Percentiles rank a stretch among this genome's conserved stretches.
Conservation (phyloP, 306 rosid genomes). For the Castanea crenata region DNA sequence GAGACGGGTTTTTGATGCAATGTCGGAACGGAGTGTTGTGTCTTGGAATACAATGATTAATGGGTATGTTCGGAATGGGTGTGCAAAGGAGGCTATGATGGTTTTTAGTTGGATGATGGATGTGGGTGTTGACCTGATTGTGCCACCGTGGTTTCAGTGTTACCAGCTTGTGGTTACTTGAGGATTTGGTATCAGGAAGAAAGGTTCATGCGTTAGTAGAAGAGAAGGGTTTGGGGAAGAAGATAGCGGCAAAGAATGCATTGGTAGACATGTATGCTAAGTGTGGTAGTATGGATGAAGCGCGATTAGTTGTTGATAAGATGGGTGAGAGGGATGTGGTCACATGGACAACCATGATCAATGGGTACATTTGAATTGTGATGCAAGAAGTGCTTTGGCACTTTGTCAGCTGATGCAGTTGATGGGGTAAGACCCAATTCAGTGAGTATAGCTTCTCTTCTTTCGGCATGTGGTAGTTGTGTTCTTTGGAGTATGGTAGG, state of each 20-base stretch:
- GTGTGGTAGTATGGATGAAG: slow-evolving; percentile 70
- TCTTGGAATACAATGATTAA: slow-evolving; percentile 85
- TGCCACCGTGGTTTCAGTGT: slow-evolving; percentile 71
- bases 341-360: slow-evolving; percentile 83
- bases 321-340: slow-evolving; percentile 69
- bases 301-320: slow-evolving; percentile 33
- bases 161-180: slow-evolving; percentile 71
- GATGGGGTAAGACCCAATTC: slow-evolving; percentile 68
- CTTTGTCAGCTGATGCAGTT: slow-evolving; percentile 61
- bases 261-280: slow-evolving; percentile 78
- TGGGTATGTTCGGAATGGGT: slow-evolving; percentile 62
- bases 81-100: slow-evolving; percentile 43
- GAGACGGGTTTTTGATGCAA: slow-evolving; percentile 47
- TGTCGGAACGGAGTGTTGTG: slow-evolving; percentile 60
- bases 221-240: slow-evolving; percentile 54
- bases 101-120: slow-evolving; percentile 60
- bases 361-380: slow-evolving; percentile 67
- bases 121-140: slow-evolving; percentile 62
- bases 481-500: slow-evolving; percentile 48
- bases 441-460: slow-evolving; percentile 62
- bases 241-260: slow-evolving; percentile 53
- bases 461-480: slow-evolving; percentile 65
- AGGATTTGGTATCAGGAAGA: slow-evolving; percentile 53
- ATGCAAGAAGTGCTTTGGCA: slow-evolving; percentile 57
- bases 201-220: slow-evolving; percentile 49